These are phyloP conservation scores for Naganishia randhawae DNA, from an alignment of 768 basidiomycete species.

Conservation along the genomic window DNA sequence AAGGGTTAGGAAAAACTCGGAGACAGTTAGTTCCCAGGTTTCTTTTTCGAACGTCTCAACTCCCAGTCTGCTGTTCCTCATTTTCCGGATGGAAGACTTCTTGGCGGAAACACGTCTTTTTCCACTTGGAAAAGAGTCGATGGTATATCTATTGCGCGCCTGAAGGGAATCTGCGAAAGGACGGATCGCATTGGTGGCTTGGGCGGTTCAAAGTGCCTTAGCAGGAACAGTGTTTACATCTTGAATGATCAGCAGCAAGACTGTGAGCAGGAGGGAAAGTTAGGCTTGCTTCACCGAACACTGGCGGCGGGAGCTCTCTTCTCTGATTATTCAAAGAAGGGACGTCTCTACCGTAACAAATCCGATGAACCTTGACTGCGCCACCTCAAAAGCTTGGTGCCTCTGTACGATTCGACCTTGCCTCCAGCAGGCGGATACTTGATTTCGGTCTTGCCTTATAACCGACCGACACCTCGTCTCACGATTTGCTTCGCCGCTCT, in stretches of 20 bases:
- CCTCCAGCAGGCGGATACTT: conserved; percentile 8
- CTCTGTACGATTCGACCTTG: not conserved
- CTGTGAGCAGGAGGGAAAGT: not conserved
- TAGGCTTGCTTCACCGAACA: too few species aligned
- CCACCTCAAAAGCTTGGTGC: not conserved
- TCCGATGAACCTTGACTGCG: conserved; percentile 13
- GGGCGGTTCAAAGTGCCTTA: not conserved
- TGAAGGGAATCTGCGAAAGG: not conserved
- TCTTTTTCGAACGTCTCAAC: not conserved
- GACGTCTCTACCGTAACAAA: not conserved
- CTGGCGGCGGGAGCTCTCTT: not conserved
- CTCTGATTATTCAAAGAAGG: not conserved
- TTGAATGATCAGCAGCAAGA: not conserved
- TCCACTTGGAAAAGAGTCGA: not conserved
- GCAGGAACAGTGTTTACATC: conserved; percentile 7
- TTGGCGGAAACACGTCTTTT: not conserved
- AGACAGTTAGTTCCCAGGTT: not conserved
- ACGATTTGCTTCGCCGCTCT: not conserved
- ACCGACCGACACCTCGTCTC: not conserved
- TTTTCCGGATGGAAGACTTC: conserved; percentile 7
- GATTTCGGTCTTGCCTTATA: not conserved
- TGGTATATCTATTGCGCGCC: not conserved
- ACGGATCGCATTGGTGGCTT: not conserved
- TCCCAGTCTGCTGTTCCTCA: conserved; percentile 6
- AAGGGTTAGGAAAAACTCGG: conserved; percentile 4